These are phyloP conservation scores for Agrostemma githago DNA, from an alignment of 148 eudicot species.

Conservation along the genomic window DNA sequence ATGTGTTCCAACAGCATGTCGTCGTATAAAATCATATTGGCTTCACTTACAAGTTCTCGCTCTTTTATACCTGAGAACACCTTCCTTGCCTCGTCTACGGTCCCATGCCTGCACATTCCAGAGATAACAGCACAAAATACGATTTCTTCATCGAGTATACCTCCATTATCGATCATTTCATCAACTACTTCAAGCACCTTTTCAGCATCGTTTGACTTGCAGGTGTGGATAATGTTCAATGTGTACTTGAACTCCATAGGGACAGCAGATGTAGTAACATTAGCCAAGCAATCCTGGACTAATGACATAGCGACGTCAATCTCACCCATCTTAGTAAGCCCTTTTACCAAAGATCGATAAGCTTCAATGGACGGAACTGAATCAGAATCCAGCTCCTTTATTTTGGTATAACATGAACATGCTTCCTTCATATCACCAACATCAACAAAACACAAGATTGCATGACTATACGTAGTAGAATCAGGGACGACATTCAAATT, in stretches of 20 bases:
- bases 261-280: slow-evolving; percentile 41
- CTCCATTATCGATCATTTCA: slow-evolving; percentile 69
- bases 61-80: slow-evolving; percentile 57
- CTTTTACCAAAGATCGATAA: slow-evolving; percentile 63
- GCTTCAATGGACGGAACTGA: slow-evolving; percentile 60
- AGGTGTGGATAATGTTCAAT: slow-evolving; percentile 56
- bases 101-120: slow-evolving; percentile 88
- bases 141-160: slow-evolving; percentile 49
- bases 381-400: slow-evolving; percentile 52
- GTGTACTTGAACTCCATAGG: slow-evolving; percentile 76
- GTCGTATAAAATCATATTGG: slow-evolving; percentile 59
- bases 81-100: slow-evolving; percentile 78
- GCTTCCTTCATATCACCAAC: slow-evolving; percentile 64
- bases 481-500: slow-evolving; percentile 74
- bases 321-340: slow-evolving; percentile 70
- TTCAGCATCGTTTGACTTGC: slow-evolving; percentile 62
- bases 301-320: slow-evolving; percentile 67
- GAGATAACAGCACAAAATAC: slow-evolving; percentile 65
- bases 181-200: slow-evolving; percentile 61
- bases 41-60: slow-evolving; percentile 50
- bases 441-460: slow-evolving; percentile 53
- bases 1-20: slow-evolving; percentile 77
- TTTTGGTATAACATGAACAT: slow-evolving; percentile 55
- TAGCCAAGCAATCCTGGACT: slow-evolving; percentile 76
- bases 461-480: slow-evolving; percentile 54